Conservation (phyloP, 108 stramenopile species). For the Pseudonitzschia multistriata region DNA sequence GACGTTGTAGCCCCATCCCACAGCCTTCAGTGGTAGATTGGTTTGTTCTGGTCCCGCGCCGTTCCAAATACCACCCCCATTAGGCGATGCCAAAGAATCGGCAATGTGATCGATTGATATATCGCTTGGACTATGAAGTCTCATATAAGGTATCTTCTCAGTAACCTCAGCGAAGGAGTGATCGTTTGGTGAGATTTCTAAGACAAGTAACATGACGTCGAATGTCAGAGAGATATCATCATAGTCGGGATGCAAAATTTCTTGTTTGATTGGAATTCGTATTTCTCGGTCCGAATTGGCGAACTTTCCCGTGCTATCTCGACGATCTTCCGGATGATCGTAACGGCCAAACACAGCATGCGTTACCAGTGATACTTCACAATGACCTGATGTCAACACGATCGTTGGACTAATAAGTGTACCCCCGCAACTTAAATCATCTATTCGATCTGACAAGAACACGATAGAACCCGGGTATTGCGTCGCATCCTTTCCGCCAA, state of each 20-base stretch:
- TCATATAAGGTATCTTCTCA: not conserved
- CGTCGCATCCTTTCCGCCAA: not conserved
- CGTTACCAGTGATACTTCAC: conserved; percentile 14
- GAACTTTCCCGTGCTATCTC: not conserved
- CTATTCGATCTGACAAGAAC: conserved; percentile 7
- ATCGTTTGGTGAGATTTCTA: conserved; percentile 6
- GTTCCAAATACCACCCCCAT: too few species aligned
- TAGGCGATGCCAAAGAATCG: not conserved
- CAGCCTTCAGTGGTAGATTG: not conserved
- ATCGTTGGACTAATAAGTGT: conserved; percentile 51
- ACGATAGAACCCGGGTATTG: conserved; percentile 17
- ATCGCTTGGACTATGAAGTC: not conserved
- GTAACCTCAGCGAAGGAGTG: not conserved
- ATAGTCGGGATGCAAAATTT: conserved; percentile 7
- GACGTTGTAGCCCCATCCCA: conserved; percentile 22
- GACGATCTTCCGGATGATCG: not conserved
- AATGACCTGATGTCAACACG: conserved; percentile 54
- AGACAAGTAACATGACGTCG: conserved; percentile 6
- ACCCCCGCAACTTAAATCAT: conserved; percentile 40
- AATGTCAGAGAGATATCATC: not conserved
- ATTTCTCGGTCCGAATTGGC: conserved; percentile 6
- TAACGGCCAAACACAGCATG: conserved; percentile 7
- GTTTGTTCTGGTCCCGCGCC: not conserved
- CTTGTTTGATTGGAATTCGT: not conserved
- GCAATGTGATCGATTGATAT: not conserved